Evolutionary conservation across 108 stramenopile species (phyloP), one percentile per base, ranked within the genome.

Genomic region (Bacterosira constricta): DNA sequence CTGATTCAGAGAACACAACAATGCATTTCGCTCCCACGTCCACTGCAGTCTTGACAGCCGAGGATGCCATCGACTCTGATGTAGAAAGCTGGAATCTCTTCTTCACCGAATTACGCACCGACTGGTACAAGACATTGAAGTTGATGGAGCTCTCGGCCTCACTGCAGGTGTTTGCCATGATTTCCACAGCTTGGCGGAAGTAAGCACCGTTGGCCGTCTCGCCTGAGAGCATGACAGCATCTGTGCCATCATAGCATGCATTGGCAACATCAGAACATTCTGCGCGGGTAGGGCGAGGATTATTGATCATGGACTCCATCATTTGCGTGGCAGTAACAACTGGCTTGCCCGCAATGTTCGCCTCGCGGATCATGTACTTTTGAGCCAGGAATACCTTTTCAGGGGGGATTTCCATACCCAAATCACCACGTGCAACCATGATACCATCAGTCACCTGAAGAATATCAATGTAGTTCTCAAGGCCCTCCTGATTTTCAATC

Each of bases 201-300:
- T 84, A 95, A 8, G 69, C 71, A 12, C 95, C 79, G 65, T 96
- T 95, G 38, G 95, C 94, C 45, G 96, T 96, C 95, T 97, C 96
- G 18, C 94, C 96, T 12, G 89, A 91, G 36, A 96, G 86, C 97
- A 96, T 96, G 59, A 92, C 88, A 52, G 71, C 76, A 66, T 97
- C 96, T 17, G 95, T 88, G 37, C 96, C 96, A 71, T 96, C 93
- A 21, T 93, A 86, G 25, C 96, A 95, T 23, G 99, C 98, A 74
- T 99, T 99, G 60, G 99, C 99, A 34, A 99, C 98, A 76, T 99
- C 99, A 31, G 96, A 89, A 83, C 97, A 97, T 76, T 99, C 99
- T 4, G 99, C 99, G 69, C 99, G 97, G 23, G 99, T 99, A 13
- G 99, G 99, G 56, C 99, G 93, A 46, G 99, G 99, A 74, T 98